Base-by-base conservation (phyloP, 2,329 filamentous ascomycete genomes). In the Cercospora berteroae region DNA sequence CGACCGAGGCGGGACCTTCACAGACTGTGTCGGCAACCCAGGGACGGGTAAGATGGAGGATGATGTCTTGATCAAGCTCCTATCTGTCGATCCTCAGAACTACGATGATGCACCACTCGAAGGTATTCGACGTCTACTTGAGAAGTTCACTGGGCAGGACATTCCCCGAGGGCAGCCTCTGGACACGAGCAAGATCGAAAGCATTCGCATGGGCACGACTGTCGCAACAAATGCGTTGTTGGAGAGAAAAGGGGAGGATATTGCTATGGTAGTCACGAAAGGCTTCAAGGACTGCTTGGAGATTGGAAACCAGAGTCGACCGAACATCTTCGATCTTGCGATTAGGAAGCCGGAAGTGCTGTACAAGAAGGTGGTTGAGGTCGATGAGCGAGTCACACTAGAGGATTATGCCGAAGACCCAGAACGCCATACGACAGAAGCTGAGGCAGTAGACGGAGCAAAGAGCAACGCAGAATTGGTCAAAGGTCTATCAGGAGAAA, bases 131-230 rank as follows among this genome's bases (percentile, higher is more conserved):
- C 89, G 94, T 66, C 89, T 97, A 65, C 88, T 97, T 80, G 90
- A 89, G 71, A 89, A 88, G 73, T 96, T 96, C 79, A 87, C 89
- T 2, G 85, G 86, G 63, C 85, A 86, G 66, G 89, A 94, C 4
- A 93, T 96, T 55, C 91, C 92, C 3, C 88, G 93, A 58, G 93
- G 92, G 27, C 84, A 93, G 77, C 83, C 90, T 0, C 82, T 97
- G 8, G 93, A 97, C 78, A 97, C 93, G 0, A 87, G 88, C 18
- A 82, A 89, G 75, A 96, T 97, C 73, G 92, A 95, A 73, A 93
- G 91, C 64, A 97, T 97, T 77, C 90, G 94, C 58, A 97, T 97
- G 94, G 94, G 94, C 55, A 97, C 94, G 1, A 97, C 94, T 0
- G 93, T 97, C 12, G 94, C 94, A 9, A 97, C 94, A 0, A 97